A percentile compares a stretch with the other conserved stretches of the same genome.
Conservation (phyloP, 441 rosid genomes). For the Adansonia madagascariensis region DNA sequence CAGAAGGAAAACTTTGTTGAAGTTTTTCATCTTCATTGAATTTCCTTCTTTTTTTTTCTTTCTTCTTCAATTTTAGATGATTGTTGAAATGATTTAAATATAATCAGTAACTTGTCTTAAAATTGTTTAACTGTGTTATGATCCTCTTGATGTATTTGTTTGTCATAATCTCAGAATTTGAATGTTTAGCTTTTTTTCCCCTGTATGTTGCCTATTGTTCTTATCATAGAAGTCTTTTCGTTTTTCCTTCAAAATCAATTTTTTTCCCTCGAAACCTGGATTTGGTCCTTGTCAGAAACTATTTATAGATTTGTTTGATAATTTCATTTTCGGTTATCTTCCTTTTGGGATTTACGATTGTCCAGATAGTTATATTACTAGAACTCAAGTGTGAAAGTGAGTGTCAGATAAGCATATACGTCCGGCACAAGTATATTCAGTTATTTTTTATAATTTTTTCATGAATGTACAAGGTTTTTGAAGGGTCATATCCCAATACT, state of each 20-base stretch:
- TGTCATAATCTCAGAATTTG: constrained; percentile 14
- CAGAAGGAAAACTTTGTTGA: not conserved
- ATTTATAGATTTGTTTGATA: not conserved
- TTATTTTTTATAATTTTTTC: too few species aligned
- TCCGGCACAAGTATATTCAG: too few species aligned
- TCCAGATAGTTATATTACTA: not conserved
- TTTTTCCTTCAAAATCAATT: not conserved
- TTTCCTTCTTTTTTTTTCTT: not conserved
- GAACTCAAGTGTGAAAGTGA: too few species aligned
- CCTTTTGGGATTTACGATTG: constrained; percentile 7
- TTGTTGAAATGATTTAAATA: not conserved
- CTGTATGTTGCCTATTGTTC: not conserved
- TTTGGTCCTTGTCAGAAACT: constrained; percentile 20
- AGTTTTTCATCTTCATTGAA: not conserved
- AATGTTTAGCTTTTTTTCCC: not conserved
- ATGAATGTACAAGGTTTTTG: too few species aligned
- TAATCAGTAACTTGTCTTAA: not conserved
- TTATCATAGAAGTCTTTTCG: not conserved
- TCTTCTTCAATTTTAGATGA: not conserved
- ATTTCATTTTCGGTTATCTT: constrained; percentile 11
- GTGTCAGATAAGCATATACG: too few species aligned
- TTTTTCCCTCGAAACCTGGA: not conserved
- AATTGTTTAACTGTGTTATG: not conserved
- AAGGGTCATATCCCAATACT: too few species aligned
- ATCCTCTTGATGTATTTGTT: constrained; percentile 18